Conservation (phyloP, 1,139 yeast genomes). For the Magnusiomyces fungicola region DNA sequence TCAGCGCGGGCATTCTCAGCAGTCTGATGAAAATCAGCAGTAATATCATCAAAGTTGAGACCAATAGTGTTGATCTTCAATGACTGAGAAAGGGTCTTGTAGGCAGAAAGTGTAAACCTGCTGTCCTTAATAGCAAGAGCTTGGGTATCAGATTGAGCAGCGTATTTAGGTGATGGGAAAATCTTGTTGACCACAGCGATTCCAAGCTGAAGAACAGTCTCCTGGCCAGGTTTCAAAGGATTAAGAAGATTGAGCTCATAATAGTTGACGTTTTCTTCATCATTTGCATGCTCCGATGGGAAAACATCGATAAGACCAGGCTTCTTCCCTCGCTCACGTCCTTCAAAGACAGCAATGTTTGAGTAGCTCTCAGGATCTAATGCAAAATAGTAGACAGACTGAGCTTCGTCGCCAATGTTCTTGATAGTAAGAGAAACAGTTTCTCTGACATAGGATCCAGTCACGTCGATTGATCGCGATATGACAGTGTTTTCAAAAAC, state of each 20-base stretch:
- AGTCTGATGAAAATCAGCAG: conserved; percentile 18
- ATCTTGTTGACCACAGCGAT: conserved; percentile 45
- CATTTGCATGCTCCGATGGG: conserved; percentile 15
- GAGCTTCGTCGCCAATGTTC: conserved; percentile 53
- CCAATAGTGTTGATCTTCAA: conserved; percentile 16
- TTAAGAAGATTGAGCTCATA: conserved; percentile 50
- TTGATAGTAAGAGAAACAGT: conserved; percentile 46
- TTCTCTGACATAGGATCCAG: conserved; percentile 62
- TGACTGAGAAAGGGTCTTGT: conserved; percentile 45
- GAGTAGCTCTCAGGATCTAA: conserved; percentile 40
- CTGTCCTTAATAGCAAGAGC: conserved; percentile 47
- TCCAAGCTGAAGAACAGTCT: conserved; percentile 45
- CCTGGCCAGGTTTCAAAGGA: conserved; percentile 59
- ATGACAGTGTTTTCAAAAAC: conserved; percentile 29
- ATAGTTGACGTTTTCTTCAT: conserved; percentile 27
- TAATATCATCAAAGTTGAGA: conserved; percentile 19
- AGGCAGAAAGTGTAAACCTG: conserved; percentile 56
- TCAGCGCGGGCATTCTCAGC: conserved; percentile 10
- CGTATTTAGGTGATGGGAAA: conserved; percentile 56
- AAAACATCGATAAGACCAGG: conserved; percentile 15
- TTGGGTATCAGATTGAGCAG: conserved; percentile 58
- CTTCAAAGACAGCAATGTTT: conserved; percentile 42
- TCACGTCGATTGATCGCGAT: conserved; percentile 46
- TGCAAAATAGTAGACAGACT: conserved; percentile 48
- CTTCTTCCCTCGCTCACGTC: conserved; percentile 18